These are phyloP conservation scores for Populus trichocarpa DNA, from an alignment of 441 rosid genomes.

Conservation along the genomic window DNA sequence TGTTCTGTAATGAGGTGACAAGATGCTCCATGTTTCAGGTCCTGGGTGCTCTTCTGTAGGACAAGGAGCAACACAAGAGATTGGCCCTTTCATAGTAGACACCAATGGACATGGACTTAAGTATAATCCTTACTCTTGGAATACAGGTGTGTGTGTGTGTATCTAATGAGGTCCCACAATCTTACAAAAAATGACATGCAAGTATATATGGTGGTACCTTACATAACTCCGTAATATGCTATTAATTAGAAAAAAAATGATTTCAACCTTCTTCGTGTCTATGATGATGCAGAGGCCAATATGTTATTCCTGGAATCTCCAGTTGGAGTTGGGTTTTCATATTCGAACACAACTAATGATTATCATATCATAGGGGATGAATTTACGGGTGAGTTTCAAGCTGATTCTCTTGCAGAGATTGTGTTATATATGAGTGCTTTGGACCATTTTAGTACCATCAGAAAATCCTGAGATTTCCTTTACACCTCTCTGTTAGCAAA, in stretches of 20 bases:
- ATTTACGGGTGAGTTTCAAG: conserved; percentile 52
- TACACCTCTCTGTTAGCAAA: conserved; percentile 45
- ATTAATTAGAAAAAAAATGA: conserved; percentile 3
- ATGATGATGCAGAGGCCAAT: conserved; percentile 69
- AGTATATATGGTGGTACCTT: background rate
- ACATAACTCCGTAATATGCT: conserved; percentile 14
- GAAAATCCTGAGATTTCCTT: conserved; percentile 1
- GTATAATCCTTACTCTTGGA: conserved; percentile 70
- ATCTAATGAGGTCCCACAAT: background rate
- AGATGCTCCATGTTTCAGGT: conserved; percentile 53
- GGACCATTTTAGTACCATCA: background rate
- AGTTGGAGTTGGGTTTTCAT: conserved; percentile 86
- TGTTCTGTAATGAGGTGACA: conserved; percentile 45
- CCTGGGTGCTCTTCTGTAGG: conserved; percentile 97
- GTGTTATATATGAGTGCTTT: background rate
- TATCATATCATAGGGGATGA: conserved; percentile 65
- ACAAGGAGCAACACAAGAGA: conserved; percentile 93
- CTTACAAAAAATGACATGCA: background rate
- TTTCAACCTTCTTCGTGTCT: conserved; percentile 6
- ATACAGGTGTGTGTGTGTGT: conserved; percentile 40
- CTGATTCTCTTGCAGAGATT: background rate
- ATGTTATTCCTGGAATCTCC: conserved; percentile 89
- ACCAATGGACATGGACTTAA: conserved; percentile 46
- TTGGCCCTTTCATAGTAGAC: conserved; percentile 85
- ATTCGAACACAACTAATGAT: conserved; percentile 73